phyloP scores from a whole-genome alignment of 2,329 filamentous ascomycete species.

The Ophiosphaerella herpotricha region DNA sequence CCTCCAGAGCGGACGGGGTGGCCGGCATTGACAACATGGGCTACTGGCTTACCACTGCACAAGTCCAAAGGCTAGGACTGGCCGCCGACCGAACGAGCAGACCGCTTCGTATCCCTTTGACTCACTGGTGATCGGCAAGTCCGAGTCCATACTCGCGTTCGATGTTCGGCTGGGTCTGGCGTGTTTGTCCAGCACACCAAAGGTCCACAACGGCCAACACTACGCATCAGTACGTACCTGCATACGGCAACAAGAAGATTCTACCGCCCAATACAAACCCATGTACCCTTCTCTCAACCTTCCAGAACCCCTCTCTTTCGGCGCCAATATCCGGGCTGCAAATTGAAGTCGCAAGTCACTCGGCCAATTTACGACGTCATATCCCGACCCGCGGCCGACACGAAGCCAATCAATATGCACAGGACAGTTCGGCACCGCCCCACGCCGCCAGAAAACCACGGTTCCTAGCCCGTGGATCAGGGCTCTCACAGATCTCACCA shows the following conservation, averaged over 20 bases:
- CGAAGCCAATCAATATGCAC: not conserved
- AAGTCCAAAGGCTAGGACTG: too few relatives aligned
- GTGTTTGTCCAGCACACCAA: too few relatives aligned
- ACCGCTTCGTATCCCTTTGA: too few relatives aligned
- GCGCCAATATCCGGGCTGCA: not conserved
- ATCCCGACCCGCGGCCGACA: not conserved
- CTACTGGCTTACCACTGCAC: too few relatives aligned
- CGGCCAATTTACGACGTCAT: too few relatives aligned
- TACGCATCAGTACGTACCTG: conserved; percentile 7
- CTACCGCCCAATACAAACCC: conserved; percentile 1
- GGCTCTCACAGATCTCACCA: not conserved
- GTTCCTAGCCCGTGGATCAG: not conserved
- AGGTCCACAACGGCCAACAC: not conserved
- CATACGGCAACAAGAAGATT: conserved; percentile 12
- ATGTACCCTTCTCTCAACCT: conserved; percentile 1
- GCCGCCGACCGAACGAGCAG: too few relatives aligned
- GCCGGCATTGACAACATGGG: not conserved
- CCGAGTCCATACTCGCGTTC: too few relatives aligned
- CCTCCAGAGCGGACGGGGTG: not conserved
- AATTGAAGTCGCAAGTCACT: not conserved
- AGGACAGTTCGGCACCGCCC: not conserved
- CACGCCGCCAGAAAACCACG: not conserved
- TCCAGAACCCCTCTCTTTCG: conserved; percentile 8
- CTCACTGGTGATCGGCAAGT: not conserved
- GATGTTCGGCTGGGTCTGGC: too few relatives aligned